Conservation (phyloP, 345 rosid genomes). For the Lepidium didymum region DNA sequence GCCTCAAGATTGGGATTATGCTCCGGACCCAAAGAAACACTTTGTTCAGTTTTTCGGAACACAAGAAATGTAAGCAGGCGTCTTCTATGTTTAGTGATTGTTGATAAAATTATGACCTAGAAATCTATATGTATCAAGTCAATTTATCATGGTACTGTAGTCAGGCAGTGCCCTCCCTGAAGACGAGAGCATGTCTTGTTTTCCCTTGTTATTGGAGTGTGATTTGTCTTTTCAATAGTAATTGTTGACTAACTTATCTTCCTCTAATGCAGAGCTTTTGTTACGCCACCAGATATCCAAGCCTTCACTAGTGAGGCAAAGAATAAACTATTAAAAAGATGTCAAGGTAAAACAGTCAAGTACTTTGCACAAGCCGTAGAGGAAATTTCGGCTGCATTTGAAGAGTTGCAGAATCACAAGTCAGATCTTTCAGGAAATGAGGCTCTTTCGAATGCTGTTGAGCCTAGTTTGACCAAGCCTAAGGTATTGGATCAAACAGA, state of each 20-base stretch:
- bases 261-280: slow-evolving; percentile 61
- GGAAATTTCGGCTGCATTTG: slow-evolving; percentile 79
- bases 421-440: slow-evolving; percentile 38
- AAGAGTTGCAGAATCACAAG: slow-evolving; percentile 49
- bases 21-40: slow-evolving; percentile 70
- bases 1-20: slow-evolving; percentile 73
- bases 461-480: slow-evolving; percentile 41
- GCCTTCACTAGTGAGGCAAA: slow-evolving; percentile 70
- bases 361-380: slow-evolving; percentile 72
- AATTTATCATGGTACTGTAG: neutral
- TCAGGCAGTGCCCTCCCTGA: neutral
- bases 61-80: slow-evolving; percentile 68
- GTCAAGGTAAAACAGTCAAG: slow-evolving; percentile 67
- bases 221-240: neutral
- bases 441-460: slow-evolving; percentile 36
- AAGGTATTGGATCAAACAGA: slow-evolving; percentile 30
- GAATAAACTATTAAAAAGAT: slow-evolving; percentile 50
- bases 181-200: neutral
- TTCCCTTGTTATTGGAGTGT: neutral
- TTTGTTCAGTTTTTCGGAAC: slow-evolving; percentile 90
- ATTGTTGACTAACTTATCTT: slow-evolving; percentile 17
- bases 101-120: neutral
- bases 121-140: neutral
- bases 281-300: slow-evolving; percentile 75
- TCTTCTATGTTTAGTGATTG: slow-evolving; percentile 1